Conservation (phyloP, 2,329 filamentous ascomycete genomes). For the Colletotrichum tanaceti region DNA sequence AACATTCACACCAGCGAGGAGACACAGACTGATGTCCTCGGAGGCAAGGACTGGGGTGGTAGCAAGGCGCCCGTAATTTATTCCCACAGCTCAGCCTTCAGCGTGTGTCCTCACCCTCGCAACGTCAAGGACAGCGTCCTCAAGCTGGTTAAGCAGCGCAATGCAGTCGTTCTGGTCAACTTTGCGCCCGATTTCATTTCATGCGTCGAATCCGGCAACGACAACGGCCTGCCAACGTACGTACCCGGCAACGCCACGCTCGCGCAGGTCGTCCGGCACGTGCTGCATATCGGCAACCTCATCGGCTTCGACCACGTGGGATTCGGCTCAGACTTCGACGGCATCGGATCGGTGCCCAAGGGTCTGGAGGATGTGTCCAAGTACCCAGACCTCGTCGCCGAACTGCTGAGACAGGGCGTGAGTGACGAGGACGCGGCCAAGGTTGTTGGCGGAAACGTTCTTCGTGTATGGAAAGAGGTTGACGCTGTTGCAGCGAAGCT, state of each 20-base stretch:
- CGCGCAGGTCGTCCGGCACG: conserved; percentile 81
- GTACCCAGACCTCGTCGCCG: conserved; percentile 81
- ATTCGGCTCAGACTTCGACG: conserved; percentile 91
- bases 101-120: conserved; percentile 85
- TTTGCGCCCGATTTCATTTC: conserved; percentile 86
- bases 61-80: conserved; percentile 88
- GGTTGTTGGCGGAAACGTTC: conserved; percentile 81
- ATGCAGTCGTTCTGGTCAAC: conserved; percentile 91
- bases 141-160: conserved; percentile 76
- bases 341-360: conserved; percentile 71
- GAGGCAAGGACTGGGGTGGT: conserved; percentile 73
- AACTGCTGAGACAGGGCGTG: conserved; percentile 78
- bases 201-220: conserved; percentile 70
- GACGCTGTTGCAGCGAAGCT: conserved; percentile 77
- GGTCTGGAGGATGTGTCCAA: conserved; percentile 89
- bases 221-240: conserved; percentile 74
- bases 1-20: conserved; percentile 66
- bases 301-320: conserved; percentile 92
- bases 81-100: conserved; percentile 85
- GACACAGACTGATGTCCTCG: conserved; percentile 87
- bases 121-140: conserved; percentile 91
- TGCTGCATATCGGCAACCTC: conserved; percentile 81
- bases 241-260: conserved; percentile 78
- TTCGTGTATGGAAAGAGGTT: conserved; percentile 85
- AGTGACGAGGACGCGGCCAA: conserved; percentile 79